phyloP scores from a whole-genome alignment of 2,329 filamentous ascomycete genomes.

The Pseudogymnoascus sp. region DNA sequence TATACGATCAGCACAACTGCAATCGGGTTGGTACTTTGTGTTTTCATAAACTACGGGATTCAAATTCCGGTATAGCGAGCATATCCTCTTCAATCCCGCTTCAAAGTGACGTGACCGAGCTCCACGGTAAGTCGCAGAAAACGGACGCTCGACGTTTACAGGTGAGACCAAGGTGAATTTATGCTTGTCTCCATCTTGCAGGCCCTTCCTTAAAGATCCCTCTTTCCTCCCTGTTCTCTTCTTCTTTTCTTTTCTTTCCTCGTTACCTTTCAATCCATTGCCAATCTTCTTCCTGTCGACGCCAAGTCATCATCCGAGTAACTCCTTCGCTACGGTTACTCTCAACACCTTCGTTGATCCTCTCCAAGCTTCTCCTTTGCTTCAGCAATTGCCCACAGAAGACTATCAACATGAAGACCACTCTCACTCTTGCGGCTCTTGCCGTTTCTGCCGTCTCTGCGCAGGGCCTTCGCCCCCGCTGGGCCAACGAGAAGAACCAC shows the following conservation, averaged over 20 bases:
- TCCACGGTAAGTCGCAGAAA: conserved; percentile 4
- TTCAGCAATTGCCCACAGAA: neutral
- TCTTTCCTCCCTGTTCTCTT: neutral
- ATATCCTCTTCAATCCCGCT: neutral
- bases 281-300: neutral
- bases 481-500: neutral
- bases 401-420: conserved; percentile 24
- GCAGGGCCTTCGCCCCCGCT: conserved; percentile 14
- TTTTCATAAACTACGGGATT: neutral
- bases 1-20: neutral
- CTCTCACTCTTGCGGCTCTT: conserved; percentile 22
- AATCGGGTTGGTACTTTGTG: neutral
- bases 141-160: neutral
- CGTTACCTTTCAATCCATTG: neutral
- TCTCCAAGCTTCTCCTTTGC: neutral
- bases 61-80: neutral
- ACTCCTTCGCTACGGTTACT: conserved; percentile 11
- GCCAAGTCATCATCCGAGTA: neutral
- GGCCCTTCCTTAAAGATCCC: neutral
- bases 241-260: neutral
- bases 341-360: conserved; percentile 6
- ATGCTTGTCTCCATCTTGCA: neutral
- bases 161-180: neutral
- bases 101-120: neutral
- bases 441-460: conserved; percentile 20